Evolutionary conservation across 148 eudicot genomes (phyloP).

Genomic region (Dysphania ambrosioides): DNA sequence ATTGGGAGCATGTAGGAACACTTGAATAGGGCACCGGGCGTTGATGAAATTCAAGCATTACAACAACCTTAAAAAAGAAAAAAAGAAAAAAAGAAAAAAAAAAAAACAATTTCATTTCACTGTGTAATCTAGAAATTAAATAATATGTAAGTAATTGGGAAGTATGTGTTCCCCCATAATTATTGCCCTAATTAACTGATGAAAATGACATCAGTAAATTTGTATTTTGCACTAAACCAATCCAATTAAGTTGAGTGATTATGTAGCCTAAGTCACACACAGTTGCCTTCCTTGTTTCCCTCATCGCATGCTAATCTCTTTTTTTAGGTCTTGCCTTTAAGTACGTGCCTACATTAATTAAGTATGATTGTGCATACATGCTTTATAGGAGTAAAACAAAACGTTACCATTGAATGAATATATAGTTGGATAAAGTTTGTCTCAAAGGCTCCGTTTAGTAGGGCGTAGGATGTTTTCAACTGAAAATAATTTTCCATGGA

Average conservation of each 20-base stretch:
- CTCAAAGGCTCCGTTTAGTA: no score
- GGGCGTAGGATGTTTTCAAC: no score
- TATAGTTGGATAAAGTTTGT: no score
- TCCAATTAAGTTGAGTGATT: not conserved
- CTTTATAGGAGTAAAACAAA: not conserved
- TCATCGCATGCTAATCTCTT: conserved; percentile 26
- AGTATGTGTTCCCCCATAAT: conserved; percentile 14
- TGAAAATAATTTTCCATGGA: no score
- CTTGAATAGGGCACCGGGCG: not conserved
- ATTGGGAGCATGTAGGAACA: not conserved
- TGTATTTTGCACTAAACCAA: not conserved
- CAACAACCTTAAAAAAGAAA: not conserved
- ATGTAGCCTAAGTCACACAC: conserved; percentile 21
- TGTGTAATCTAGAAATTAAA: no score
- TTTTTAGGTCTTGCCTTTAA: conserved; percentile 19
- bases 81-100: no score
- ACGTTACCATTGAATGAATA: not conserved
- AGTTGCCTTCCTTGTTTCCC: conserved; percentile 38
- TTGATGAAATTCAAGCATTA: conserved; percentile 1
- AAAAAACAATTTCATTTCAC: no score
- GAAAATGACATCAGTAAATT: conserved; percentile 3
- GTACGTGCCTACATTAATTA: conserved; percentile 22
- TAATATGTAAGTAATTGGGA: not conserved
- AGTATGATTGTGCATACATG: conserved; percentile 6
- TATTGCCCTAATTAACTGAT: conserved; percentile 10